Base-by-base conservation (phyloP, 805 yeast genomes). In the Metschnikowia cubensis region DNA sequence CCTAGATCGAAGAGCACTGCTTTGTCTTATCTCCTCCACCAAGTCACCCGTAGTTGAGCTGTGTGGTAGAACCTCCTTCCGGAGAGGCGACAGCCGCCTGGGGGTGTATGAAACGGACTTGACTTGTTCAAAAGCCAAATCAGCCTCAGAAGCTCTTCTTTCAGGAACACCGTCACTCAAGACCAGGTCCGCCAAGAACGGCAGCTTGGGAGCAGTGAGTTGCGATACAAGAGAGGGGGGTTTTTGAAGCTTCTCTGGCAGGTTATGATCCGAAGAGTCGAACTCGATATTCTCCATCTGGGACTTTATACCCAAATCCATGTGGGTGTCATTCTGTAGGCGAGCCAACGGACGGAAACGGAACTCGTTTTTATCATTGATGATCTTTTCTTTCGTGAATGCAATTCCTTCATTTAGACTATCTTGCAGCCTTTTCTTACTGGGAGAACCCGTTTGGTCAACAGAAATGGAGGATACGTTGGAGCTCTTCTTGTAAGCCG, bases 351-450 rank as follows among this genome's bases (percentile, higher is more conserved):
- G 65, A 6, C 62, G 58, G 33, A 61, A 61, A 6, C 62, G 58
- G 33, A 61, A 61, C 47, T 52, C 52, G 52, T 66, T 66, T 25
- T 59, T 59, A 33, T 63, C 66, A 2, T 61, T 51, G 8, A 66
- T 60, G 13, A 66, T 49, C 42, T 60, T 60, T 8, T 51, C 50
- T 17, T 43, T 51, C 17, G 58, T 51, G 13, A 62, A 35, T 7
- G 35, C 15, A 8, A 15, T 35, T 7, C 41, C 38, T 11, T 17
- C 47, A 7, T 4, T 25, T 2, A 13, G 40, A 14, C 5, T 8
- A 13, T 43, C 20, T 35, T 15, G 22, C 5, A 33, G 2, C 18
- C 25, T 8, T 15, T 22, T 22, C 14, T 13, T 21, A 22, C 25
- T 15, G 18, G 47, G 34, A 18, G 13, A 42, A 4, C 45, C 37